Evolutionary conservation across 495 filamentous ascomycete genomes (phyloP).

Genomic region (Viridothelium virens): DNA sequence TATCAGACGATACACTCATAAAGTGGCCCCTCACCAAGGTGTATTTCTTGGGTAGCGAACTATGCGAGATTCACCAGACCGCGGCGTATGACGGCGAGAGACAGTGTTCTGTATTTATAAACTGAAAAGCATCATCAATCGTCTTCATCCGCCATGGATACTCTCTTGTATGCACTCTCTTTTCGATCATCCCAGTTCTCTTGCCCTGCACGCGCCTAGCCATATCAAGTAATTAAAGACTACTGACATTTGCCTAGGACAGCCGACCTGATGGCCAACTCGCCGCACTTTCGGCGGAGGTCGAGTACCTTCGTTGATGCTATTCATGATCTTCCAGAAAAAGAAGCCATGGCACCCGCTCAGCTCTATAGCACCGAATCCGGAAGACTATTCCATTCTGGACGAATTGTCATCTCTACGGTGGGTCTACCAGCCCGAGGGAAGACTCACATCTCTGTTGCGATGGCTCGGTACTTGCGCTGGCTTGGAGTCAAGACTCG

Average conservation of each 20-base stretch:
- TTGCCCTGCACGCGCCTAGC: conserved; percentile 15
- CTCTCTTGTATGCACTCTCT: conserved; percentile 58
- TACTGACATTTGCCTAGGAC: conserved; percentile 44
- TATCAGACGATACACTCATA: too few relatives aligned
- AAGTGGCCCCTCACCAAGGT: too few relatives aligned
- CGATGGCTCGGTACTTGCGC: conserved; percentile 85
- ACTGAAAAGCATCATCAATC: background rate
- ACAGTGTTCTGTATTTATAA: background rate
- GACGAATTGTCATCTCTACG: conserved; percentile 92
- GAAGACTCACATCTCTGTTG: conserved; percentile 98
- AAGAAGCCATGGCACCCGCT: conserved; percentile 81
- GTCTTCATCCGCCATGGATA: conserved; percentile 53
- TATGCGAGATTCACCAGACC: too few relatives aligned
- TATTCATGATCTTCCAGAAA: conserved; percentile 86
- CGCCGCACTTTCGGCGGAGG: conserved; percentile 72
- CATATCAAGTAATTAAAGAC: conserved; percentile 15
- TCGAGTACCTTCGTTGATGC: conserved; percentile 96
- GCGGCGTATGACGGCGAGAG: too few relatives aligned
- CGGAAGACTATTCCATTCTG: conserved; percentile 92
- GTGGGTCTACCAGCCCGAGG: conserved; percentile 93
- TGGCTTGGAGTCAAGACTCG: conserved; percentile 98
- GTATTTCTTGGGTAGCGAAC: too few relatives aligned
- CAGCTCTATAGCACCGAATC: conserved; percentile 98
- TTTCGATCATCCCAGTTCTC: conserved; percentile 10
- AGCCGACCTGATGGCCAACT: conserved; percentile 79